Conservation (phyloP, 257 asterid species). For the Capsicum pubescens region DNA sequence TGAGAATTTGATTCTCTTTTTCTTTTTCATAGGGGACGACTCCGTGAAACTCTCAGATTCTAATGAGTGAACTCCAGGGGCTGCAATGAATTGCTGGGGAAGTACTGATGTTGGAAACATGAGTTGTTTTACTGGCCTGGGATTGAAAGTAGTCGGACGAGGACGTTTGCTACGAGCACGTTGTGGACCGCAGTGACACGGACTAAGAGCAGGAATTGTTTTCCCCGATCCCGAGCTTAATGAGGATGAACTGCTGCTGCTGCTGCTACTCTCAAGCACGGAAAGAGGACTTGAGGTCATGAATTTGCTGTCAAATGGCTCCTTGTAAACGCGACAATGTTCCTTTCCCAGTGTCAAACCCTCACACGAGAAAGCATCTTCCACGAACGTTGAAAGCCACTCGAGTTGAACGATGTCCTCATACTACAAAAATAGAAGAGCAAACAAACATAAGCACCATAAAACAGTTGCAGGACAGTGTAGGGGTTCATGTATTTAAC, state of each 20-base stretch:
- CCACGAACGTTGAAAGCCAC: slow-evolving; percentile 82
- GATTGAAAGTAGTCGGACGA: slow-evolving; percentile 68
- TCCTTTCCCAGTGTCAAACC: slow-evolving; percentile 68
- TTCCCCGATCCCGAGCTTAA: slow-evolving; percentile 52
- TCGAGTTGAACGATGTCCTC: slow-evolving; percentile 70
- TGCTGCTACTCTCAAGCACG: slow-evolving; percentile 74
- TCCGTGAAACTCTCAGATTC: slow-evolving; percentile 48
- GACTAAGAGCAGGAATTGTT: slow-evolving; percentile 47
- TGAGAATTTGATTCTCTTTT: slow-evolving; percentile 55
- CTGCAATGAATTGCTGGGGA: background rate
- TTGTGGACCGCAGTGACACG: slow-evolving; percentile 62
- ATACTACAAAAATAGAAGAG: slow-evolving; percentile 48
- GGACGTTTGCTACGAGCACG: slow-evolving; percentile 94
- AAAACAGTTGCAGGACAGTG: background rate
- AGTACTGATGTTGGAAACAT: slow-evolving; percentile 27
- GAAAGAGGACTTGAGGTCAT: slow-evolving; percentile 74
- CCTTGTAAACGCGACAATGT: slow-evolving; percentile 38
- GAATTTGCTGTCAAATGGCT: slow-evolving; percentile 47
- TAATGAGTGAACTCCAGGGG: slow-evolving; percentile 30
- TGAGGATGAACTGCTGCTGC: slow-evolving; percentile 38
- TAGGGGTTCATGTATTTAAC: background rate
- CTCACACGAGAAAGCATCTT: slow-evolving; percentile 72
- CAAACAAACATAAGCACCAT: background rate
- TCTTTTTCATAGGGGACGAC: slow-evolving; percentile 52
- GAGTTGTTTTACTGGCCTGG: slow-evolving; percentile 57